phyloP scores from a whole-genome alignment of 495 filamentous ascomycete species.

The Penicillium crystallinum region DNA sequence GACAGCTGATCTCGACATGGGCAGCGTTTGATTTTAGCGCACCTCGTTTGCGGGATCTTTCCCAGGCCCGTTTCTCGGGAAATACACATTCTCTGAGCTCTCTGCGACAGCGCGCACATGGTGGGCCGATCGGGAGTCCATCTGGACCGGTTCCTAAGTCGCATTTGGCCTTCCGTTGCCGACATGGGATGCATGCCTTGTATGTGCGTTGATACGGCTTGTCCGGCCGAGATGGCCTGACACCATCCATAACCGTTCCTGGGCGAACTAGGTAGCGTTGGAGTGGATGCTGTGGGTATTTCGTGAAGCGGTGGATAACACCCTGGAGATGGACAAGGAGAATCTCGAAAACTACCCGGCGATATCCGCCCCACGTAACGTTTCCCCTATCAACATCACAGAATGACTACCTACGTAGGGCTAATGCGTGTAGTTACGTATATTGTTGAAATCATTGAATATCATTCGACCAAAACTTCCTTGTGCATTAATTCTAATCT shows the following conservation, averaged over 20 bases:
- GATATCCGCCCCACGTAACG: conserved; percentile 10
- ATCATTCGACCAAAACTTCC: too few species aligned
- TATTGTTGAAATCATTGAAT: too few species aligned
- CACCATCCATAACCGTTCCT: conserved; percentile 32
- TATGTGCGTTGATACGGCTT: conserved; percentile 46
- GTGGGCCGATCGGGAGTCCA: conserved; percentile 72
- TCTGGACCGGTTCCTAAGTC: conserved; percentile 62
- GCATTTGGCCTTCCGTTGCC: conserved; percentile 46
- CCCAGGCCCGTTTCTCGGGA: conserved; percentile 64
- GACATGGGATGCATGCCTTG: conserved; percentile 46
- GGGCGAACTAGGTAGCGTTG: conserved; percentile 14
- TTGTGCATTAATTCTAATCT: too few species aligned
- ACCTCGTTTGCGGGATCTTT: conserved; percentile 37
- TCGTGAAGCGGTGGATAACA: conserved; percentile 2
- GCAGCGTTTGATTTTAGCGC: conserved; percentile 3
- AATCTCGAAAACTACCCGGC: conserved; percentile 14
- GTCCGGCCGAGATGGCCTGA: conserved; percentile 31
- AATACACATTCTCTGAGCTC: conserved; percentile 92
- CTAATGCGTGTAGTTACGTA: background rate
- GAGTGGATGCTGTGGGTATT: conserved; percentile 9
- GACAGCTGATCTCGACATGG: background rate
- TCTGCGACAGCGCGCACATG: conserved; percentile 85
- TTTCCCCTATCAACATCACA: background rate
- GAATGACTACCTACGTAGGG: too few species aligned
- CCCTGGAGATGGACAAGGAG: background rate